Evolutionary conservation across 768 basidiomycete genomes (phyloP), one percentile per base, ranked within the genome.

Genomic region (Termitomyces sp.): DNA sequence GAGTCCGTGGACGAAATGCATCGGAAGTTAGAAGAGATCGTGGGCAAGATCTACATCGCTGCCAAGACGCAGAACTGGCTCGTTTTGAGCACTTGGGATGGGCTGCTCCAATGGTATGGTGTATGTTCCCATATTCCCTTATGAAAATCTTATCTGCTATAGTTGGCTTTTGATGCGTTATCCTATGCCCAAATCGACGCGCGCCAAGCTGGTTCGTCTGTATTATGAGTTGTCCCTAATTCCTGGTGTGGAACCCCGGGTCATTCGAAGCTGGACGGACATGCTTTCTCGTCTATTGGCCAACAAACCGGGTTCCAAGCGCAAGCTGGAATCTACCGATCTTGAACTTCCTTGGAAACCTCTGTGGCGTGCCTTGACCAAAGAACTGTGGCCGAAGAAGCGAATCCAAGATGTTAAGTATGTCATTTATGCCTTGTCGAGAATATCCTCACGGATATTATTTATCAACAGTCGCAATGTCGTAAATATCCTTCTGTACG

Each of bases 141-240:
- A 42, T 29, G 20, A 50, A 43, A 55, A 20, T 5, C 37, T 37
- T 40, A 52, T 31, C 52, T 61, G 29, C 38, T 40, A 40, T 63
- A 93, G 91, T 72, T 94, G 92, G 91, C 71, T 93, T 52, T 76
- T 88, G 65, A 85, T 93, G 86, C 85, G 86, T 45, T 94, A 93
- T 72, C 92, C 91, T 3, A 82, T 94, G 67, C 73, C 82, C 48
- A 89, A 83, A 60, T 67, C 84, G 37, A 85, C 84, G 50, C 88
- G 92, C 17, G 86, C 87, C 25, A 87, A 85, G 70, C 83, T 94
- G 57, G 89, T 86, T 14, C 81, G 79, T 42, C 74, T 94, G 52
- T 92, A 92, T 73, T 93, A 89, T 67, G 89, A 93, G 68, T 74
- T 94, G n/a, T 85, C 83, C 70, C 74, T 91, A 38, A 70, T 91